phyloP scores from a whole-genome alignment of 129 eudicot species.

The Oenanthe sinensis region DNA sequence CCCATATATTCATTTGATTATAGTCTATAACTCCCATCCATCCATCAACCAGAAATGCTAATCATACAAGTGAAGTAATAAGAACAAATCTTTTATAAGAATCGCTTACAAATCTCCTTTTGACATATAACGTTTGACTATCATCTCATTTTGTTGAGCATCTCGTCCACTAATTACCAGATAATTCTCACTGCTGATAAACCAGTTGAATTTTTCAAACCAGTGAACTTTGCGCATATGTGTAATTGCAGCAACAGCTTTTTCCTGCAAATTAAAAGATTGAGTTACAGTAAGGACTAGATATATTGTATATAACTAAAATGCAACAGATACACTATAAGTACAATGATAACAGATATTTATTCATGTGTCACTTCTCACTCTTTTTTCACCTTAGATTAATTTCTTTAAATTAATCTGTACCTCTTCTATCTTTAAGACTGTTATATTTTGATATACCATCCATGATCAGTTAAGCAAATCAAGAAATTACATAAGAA shows the following conservation, averaged over 20 bases:
- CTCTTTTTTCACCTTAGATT: neutral
- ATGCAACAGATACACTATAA: neutral
- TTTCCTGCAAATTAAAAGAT: constrained; percentile 46
- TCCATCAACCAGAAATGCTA: neutral
- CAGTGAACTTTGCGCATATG: constrained; percentile 97
- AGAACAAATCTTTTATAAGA: constrained; percentile 4
- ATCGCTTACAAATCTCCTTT: constrained; percentile 90
- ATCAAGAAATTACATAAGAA: neutral
- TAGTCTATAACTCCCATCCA: neutral
- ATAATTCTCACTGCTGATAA: constrained; percentile 94
- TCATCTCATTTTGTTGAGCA: constrained; percentile 99
- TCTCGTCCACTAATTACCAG: constrained; percentile 93
- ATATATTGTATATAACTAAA: neutral
- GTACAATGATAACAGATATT: neutral
- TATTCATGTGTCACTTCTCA: neutral
- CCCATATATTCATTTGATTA: neutral
- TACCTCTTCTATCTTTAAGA: neutral
- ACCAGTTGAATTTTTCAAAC: constrained; percentile 99
- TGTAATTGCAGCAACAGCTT: constrained; percentile 78
- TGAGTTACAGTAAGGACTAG: neutral
- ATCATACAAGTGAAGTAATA: neutral
- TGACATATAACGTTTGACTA: constrained; percentile 96
- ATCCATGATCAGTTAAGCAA: neutral
- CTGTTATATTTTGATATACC: neutral
- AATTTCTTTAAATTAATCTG: neutral